These are phyloP conservation scores for Rhipidocladum racemiflorum DNA, from an alignment of 176 grass and related monocot species.

Conservation along the genomic window DNA sequence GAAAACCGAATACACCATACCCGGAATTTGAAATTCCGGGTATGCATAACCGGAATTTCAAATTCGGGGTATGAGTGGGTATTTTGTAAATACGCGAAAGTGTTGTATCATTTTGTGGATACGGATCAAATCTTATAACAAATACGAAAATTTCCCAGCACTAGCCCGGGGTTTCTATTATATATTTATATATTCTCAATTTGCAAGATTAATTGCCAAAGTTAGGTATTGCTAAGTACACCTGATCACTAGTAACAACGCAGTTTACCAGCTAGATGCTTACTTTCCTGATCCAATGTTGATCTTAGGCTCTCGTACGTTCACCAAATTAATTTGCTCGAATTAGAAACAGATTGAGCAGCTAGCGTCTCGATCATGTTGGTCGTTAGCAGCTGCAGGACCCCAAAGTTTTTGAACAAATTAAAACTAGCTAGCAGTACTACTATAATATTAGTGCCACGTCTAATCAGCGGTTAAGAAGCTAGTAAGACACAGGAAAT, in stretches of 20 bases:
- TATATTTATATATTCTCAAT: not conserved
- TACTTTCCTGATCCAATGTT: conserved; percentile 23
- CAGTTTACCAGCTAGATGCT: not conserved
- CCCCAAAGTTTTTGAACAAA: not conserved
- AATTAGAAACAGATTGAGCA: not conserved
- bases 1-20: too few species aligned
- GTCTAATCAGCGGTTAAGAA: conserved; percentile 8
- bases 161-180: not conserved
- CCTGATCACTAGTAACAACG: not conserved
- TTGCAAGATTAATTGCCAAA: not conserved
- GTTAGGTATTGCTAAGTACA: not conserved
- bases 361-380: not conserved
- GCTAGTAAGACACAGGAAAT: not conserved
- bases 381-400: not conserved
- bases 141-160: too few species aligned
- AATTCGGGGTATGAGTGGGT: too few species aligned
- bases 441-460: not conserved
- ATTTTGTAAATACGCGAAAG: too few species aligned
- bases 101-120: too few species aligned
- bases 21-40: too few species aligned
- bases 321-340: not conserved
- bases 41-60: too few species aligned
- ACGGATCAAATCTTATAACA: too few species aligned
- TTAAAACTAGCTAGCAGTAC: not conserved
- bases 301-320: not conserved